Evolutionary conservation across 2,329 filamentous ascomycete species (phyloP), one percentile per base, ranked within the genome.

Genomic region (Nemania sp.): DNA sequence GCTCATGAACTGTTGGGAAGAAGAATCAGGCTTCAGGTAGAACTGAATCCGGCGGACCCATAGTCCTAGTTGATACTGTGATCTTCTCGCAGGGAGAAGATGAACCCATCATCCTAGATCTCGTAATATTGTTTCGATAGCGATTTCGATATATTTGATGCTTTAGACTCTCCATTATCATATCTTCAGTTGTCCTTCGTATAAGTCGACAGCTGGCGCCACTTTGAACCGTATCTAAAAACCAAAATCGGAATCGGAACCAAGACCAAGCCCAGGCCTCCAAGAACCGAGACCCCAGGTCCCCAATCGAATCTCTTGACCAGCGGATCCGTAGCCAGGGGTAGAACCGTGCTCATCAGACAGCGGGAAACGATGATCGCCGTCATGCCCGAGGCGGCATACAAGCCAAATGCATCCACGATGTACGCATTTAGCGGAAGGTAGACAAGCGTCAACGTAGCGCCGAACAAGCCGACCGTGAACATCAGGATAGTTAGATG

Each of bases 351-450:
- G 3, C 81, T 77, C 67, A 78, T 75, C 0, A 86, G 67, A 54
- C 80, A 83, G 31, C 81, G 71, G 1, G 74, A 74, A 1, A 84
- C 78, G 52, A 84, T 81, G 5, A 83, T 63, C 0, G 77, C 80
- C 0, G 81, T 83, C 71, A 83, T 74, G 1, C 80, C 80, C 9
- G 79, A 82, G 0, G 81, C 81, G 1, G 80, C 77, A 61, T 80
- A 83, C 5, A 80, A 54, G 0, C 80, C 79, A 52, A 78, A 81
- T 0, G 80, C 79, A 54, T 84, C 81, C 2, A 84, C 80, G 0
- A 83, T 73, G 57, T 83, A 84, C 0, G 80, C 75, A 51, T 75
- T 77, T 2, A 83, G 51, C 0, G 81, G 80, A 17, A 84, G 64
- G 41, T 77, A 70, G 3, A 72, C 71, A 2, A 83, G 64, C 43